Conservation (phyloP, 2,329 filamentous ascomycete species). For the Coleophoma cylindrospora region DNA sequence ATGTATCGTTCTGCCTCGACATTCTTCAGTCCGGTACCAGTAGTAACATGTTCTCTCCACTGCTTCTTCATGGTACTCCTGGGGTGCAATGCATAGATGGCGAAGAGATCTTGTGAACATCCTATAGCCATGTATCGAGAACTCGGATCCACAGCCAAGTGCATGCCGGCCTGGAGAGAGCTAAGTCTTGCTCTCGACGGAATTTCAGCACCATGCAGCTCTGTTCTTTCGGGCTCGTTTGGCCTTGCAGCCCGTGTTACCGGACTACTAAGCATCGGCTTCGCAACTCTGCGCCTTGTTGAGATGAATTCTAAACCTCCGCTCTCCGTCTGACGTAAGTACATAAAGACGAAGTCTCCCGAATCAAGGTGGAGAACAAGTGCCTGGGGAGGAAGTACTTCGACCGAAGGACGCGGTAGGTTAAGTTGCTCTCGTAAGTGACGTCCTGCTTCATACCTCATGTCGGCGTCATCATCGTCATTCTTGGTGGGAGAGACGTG, state of each 20-base stretch:
- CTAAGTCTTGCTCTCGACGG: not conserved
- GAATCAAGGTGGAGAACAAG: conserved; percentile 72
- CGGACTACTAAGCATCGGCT: conserved; percentile 41
- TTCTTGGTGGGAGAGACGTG: conserved; percentile 20
- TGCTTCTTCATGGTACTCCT: conserved; percentile 44
- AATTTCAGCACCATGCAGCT: not conserved
- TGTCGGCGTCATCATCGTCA: conserved; percentile 33
- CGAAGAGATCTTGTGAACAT: conserved; percentile 64
- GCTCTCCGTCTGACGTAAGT: conserved; percentile 47
- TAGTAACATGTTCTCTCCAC: conserved; percentile 29
- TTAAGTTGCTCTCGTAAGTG: not conserved
- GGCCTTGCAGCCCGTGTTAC: not conserved
- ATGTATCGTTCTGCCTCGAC: conserved; percentile 39
- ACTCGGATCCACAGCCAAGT: conserved; percentile 73
- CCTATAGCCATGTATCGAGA: conserved; percentile 65
- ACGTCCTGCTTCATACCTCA: conserved; percentile 26
- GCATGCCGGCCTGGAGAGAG: conserved; percentile 45
- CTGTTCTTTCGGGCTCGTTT: not conserved
- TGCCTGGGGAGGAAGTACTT: conserved; percentile 66
- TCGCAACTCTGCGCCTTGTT: conserved; percentile 49
- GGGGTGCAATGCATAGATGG: conserved; percentile 65
- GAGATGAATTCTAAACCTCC: conserved; percentile 34
- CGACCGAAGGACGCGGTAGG: not conserved
- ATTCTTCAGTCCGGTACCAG: conserved; percentile 45
- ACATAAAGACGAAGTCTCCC: conserved; percentile 73